Evolutionary conservation across 192 early-diverging fungal genomes (phyloP).

Genomic region (Jimgerdemannia flammicorona): DNA sequence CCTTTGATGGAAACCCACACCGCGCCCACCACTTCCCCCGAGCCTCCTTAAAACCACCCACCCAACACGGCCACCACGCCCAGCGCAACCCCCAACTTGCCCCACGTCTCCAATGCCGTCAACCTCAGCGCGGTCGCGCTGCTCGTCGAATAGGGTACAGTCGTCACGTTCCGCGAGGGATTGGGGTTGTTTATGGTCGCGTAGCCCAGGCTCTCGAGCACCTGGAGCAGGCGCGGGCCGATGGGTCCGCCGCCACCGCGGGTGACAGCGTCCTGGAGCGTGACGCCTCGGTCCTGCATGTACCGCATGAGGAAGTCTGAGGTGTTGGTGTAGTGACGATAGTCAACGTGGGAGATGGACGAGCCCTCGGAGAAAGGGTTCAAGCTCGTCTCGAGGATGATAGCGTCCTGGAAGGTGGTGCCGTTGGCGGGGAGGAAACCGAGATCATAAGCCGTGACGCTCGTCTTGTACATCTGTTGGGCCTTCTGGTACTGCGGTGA

Average conservation of each 20-base stretch:
- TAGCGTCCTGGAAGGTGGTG: background rate
- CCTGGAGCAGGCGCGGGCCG: conserved; percentile 21
- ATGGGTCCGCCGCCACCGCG: conserved; percentile 21
- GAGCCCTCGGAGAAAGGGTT: conserved; percentile 29
- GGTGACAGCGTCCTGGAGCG: conserved; percentile 12
- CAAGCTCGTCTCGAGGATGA: conserved; percentile 34
- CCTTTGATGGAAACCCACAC: too few species aligned
- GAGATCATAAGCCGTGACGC: background rate
- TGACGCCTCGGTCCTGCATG: conserved; percentile 28
- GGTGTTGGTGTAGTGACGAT: conserved; percentile 16
- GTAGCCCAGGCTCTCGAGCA: conserved; percentile 29
- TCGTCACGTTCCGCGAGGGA: too few species aligned
- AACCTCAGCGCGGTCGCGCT: too few species aligned
- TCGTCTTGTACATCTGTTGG: conserved; percentile 11
- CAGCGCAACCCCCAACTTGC: too few species aligned
- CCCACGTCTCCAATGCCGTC: too few species aligned
- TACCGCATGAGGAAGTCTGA: conserved; percentile 42
- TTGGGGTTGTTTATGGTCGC: background rate
- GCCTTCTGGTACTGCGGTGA: background rate
- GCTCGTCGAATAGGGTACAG: too few species aligned
- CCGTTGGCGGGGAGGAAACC: background rate
- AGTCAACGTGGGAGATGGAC: conserved; percentile 36
- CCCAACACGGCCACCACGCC: too few species aligned
- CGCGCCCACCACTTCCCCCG: too few species aligned
- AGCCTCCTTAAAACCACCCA: too few species aligned